Conservation (phyloP, 2,329 filamentous ascomycete genomes). For the Endothia cerciana region DNA sequence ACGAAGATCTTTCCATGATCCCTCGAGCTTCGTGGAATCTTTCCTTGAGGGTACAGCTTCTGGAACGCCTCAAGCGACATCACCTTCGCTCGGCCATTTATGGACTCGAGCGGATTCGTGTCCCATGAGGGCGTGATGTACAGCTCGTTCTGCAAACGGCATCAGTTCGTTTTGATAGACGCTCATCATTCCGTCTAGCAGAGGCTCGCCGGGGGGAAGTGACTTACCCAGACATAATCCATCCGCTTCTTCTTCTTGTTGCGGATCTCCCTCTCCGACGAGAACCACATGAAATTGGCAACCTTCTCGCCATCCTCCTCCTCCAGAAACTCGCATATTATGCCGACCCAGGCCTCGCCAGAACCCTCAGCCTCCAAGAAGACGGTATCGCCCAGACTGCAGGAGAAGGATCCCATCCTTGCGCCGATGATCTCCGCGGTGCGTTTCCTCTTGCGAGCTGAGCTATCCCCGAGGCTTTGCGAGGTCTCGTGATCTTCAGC, state of each 20-base stretch:
- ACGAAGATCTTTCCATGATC: conserved; percentile 87
- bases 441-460: conserved; percentile 43
- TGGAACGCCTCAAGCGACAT: conserved; percentile 74
- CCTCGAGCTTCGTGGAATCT: conserved; percentile 70
- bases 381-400: conserved; percentile 79
- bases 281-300: conserved; percentile 95
- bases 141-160: conserved; percentile 71
- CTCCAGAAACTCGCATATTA: conserved; percentile 82
- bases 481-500: conserved; percentile 35
- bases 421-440: conserved; percentile 72
- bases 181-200: background rate
- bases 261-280: conserved; percentile 84
- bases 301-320: conserved; percentile 76
- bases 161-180: background rate
- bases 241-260: conserved; percentile 80
- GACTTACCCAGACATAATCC: conserved; percentile 71
- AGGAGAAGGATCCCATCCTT: conserved; percentile 79
- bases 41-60: conserved; percentile 72
- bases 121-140: conserved; percentile 91
- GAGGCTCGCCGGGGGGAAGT: background rate
- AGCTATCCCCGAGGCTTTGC: conserved; percentile 22
- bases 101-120: conserved; percentile 81
- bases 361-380: conserved; percentile 85
- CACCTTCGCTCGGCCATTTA: conserved; percentile 85
- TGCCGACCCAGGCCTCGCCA: conserved; percentile 89